Conservation (phyloP, 768 basidiomycete species). For the Suillus fuscotomentosus region DNA sequence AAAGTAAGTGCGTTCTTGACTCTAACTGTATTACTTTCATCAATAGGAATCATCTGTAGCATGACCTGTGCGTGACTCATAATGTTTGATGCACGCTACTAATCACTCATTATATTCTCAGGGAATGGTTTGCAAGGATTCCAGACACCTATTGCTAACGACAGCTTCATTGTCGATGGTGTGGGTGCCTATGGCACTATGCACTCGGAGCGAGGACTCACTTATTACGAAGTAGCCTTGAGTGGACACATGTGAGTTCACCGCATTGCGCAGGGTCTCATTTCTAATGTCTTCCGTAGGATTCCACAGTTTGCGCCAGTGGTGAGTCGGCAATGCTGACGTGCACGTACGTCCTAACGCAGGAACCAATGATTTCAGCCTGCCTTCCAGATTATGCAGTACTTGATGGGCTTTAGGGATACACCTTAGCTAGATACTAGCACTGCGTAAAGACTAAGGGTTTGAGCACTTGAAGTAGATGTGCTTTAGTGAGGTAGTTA, state of each 20-base stretch:
- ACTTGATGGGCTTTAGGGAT: constrained; percentile 55
- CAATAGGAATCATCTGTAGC: neutral
- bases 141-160: constrained; percentile 62
- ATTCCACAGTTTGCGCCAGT: constrained; percentile 65
- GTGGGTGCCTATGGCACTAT: constrained; percentile 64
- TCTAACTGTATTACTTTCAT: neutral
- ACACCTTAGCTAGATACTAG: constrained; percentile 33
- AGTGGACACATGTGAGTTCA: constrained; percentile 62
- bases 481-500: no score
- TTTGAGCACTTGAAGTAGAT: no score
- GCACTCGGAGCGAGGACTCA: constrained; percentile 66
- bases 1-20: neutral
- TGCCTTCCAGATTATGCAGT: constrained; percentile 63
- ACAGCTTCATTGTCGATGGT: constrained; percentile 72
- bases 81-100: neutral
- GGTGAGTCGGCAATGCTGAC: constrained; percentile 34
- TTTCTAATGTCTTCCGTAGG: neutral
- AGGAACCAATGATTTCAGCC: constrained; percentile 35
- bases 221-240: constrained; percentile 63
- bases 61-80: neutral
- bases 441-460: no score
- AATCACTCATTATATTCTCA: constrained; percentile 4
- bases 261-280: neutral
- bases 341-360: neutral
- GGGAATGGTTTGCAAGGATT: constrained; percentile 53